Evolutionary conservation across 441 rosid species (phyloP), one percentile per base, ranked within the genome.

Genomic region (Aquilaria agallochum): DNA sequence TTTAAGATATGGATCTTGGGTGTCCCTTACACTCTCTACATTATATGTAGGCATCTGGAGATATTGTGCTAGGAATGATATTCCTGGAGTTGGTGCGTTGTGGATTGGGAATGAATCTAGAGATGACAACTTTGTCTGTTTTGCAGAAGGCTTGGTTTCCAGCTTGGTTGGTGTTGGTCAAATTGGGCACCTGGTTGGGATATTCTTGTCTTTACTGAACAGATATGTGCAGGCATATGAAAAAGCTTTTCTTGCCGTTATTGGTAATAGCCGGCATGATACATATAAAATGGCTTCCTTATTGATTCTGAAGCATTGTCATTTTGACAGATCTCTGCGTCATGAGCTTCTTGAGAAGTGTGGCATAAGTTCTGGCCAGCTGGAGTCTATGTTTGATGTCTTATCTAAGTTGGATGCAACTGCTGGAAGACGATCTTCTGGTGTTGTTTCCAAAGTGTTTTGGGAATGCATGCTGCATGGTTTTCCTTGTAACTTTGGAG

Each of bases 401-500:
- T 66, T 88, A 60, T 55, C 72, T 49, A 90, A 80, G 72, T 70
- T 85, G 73, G 95, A 90, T 74, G 70, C 80, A 62, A 48, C 74
- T 69, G 82, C 86, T 54, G 88, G 87, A 71, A 83, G 81, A 76
- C 76, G 88, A 76, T 82, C 96, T 74, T 74, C 84, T 3, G 87
- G 91, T 63, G 69, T 80, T 62, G 75, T 72, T 53, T 75, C 80
- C 68, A 88, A 84, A 87, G 85, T 87, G 75, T 82, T 87, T 52
- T 88, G 91, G 91, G 96, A 88, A 72, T 85, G 84, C 60, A 83
- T 88, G 83, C 64, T 91, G 80, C 98, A 94, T 87, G 99, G 99
- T 69, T 87, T 87, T 72, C 99, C 99, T 27, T 78, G 79, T 75
- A 78, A 81, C 76, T 81, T 78, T 74, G 86, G 70, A 66, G 65